Evolutionary conservation across 1,139 yeast genomes (phyloP), one percentile per base, ranked within the genome.

Genomic region (Debaryomyces coudertii): DNA sequence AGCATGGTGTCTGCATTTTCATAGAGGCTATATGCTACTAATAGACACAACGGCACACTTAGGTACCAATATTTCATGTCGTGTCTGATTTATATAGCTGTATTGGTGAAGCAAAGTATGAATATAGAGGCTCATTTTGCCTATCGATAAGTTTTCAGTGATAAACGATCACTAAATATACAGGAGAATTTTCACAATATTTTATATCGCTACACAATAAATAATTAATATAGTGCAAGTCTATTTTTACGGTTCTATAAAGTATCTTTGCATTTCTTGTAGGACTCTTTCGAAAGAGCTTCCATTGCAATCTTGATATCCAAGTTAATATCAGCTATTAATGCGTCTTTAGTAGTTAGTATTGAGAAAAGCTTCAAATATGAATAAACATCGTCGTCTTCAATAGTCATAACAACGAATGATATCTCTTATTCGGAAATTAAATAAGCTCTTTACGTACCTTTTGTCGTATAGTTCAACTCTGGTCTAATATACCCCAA

Each of bases 401-500:
- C 66, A 89, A 69, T 52, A 9, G 87, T 77, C 51, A 90, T 69
- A 0, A 97, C 97, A 53, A 87, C 68, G 31, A 11, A 38, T 7
- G 2, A 11, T 15, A 24, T 5, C 14, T 7, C 22, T 11, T 1
- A 16, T 14, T n/a, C 14, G 5, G 40, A 9, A 7, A 27, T 14
- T 16, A 23, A 22, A 18, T 28, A 20, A 12, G 8, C 5, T 20
- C 9, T 16, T 14, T 31, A 60, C 69, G 38, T 51, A 66, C 71
- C 71, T 53, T 83, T 76, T 5, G 96, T 83, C 9, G 90, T 86
- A 61, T 90, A 95, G 62, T 92, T 80, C 56, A 90, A 75, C 63
- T 95, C 98, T 0, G 97, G 96, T 51, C 99, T 79, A 38, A 95
- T 82, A 62, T 88, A 92, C 0, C 99, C 99, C 55, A 92, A 73